Percentiles rank a stretch among this genome's conserved stretches.
Evolutionary conservation across 805 yeast species (phyloP).

Genomic region (Wickerhamomyces canadensis): DNA sequence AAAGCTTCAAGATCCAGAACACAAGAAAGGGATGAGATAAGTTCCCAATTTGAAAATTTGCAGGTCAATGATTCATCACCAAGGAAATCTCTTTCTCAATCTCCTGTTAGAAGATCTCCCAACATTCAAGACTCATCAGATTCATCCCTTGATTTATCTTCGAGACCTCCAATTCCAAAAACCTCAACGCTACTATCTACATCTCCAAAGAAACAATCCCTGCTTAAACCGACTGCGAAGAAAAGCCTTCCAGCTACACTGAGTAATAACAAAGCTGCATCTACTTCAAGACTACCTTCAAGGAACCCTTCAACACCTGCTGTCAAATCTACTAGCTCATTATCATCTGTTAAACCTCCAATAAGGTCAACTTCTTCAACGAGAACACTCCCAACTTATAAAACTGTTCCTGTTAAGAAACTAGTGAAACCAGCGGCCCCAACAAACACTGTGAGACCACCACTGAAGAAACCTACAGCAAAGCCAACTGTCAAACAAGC

Average conservation of each 20-base stretch:
- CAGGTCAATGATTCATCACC: neutral
- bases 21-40: neutral
- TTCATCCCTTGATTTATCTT: neutral
- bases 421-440: neutral
- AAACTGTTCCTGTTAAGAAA: neutral
- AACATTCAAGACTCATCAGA: neutral
- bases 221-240: neutral
- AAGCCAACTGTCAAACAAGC: neutral
- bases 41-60: conserved; percentile 5
- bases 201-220: neutral
- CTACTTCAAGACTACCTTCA: neutral
- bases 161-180: conserved; percentile 1
- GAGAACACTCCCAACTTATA: neutral
- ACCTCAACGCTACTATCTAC: neutral
- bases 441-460: neutral
- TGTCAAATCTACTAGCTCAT: neutral
- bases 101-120: neutral
- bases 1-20: conserved; percentile 13
- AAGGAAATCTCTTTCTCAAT: neutral
- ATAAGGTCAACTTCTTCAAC: neutral
- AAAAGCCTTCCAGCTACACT: neutral
- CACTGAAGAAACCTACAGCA: neutral
- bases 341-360: neutral
- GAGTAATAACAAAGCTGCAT: neutral
- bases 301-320: neutral